A percentile compares a stretch with the other conserved stretches of the same genome.
phyloP scores from a whole-genome alignment of 192 early-diverging fungal species.

The Pilaira anomala region DNA sequence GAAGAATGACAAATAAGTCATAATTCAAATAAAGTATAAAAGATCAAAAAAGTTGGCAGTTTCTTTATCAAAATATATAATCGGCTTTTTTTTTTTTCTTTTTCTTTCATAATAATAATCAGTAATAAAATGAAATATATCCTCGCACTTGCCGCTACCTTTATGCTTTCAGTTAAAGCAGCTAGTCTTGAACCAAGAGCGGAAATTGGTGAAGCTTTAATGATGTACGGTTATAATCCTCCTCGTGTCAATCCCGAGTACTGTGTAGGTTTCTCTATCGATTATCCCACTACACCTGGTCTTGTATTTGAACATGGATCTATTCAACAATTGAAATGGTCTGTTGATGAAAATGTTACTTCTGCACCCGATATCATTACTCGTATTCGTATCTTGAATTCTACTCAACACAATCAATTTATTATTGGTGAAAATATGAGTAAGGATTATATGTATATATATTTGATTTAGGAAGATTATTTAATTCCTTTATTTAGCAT shows the following conservation, averaged over 20 bases:
- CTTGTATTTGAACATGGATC: constrained; percentile 25
- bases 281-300: constrained; percentile 31
- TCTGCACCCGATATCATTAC: constrained; percentile 32
- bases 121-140: too few species aligned
- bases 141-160: background rate
- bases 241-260: constrained; percentile 36
- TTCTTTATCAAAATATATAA: too few species aligned
- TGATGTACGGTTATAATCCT: constrained; percentile 35
- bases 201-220: constrained; percentile 28
- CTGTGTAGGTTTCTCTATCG: constrained; percentile 29
- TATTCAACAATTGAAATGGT: constrained; percentile 30
- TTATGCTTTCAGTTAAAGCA: background rate
- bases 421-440: constrained; percentile 35
- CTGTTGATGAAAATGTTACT: constrained; percentile 29
- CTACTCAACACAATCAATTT: constrained; percentile 36
- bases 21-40: too few species aligned
- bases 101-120: too few species aligned
- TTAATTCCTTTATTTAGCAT: constrained; percentile 12
- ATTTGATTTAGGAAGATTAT: background rate
- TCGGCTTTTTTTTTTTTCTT: too few species aligned
- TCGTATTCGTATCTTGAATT: constrained; percentile 36
- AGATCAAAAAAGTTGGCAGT: too few species aligned
- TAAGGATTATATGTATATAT: constrained; percentile 2
- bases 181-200: constrained; percentile 5
- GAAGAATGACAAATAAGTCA: too few species aligned